Conservation (phyloP, 306 rosid genomes). For the Vachellia collinsii region DNA sequence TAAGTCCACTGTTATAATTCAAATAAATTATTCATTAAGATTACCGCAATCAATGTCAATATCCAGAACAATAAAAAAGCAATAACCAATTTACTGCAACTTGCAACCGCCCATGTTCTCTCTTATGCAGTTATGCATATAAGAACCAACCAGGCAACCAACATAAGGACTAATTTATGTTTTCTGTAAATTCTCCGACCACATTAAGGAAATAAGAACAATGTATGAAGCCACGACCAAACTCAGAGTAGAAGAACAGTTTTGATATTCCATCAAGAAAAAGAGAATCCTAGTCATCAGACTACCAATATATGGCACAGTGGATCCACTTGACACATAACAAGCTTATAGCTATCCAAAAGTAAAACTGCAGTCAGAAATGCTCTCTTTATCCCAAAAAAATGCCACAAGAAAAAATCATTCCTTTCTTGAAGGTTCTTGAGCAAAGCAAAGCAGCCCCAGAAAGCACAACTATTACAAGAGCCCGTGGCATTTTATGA, state of each 20-base stretch:
- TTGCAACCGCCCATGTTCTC: not conserved
- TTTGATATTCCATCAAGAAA: not conserved
- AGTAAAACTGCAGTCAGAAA: not conserved
- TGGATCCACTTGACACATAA: not conserved
- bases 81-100: not conserved
- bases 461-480: not conserved
- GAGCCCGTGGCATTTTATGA: not conserved
- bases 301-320: not conserved
- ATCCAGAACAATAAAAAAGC: not conserved
- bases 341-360: not conserved
- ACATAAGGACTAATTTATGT: not conserved
- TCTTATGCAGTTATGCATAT: not conserved
- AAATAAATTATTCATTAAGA: constrained; percentile 7
- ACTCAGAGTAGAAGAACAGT: not conserved
- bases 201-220: not conserved
- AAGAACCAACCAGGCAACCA: not conserved
- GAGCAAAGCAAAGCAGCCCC: not conserved
- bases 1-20: not conserved
- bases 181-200: not conserved
- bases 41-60: not conserved
- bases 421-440: not conserved
- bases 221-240: not conserved
- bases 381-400: not conserved
- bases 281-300: not conserved
- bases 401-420: not conserved